Evolutionary conservation across 2,329 filamentous ascomycete species (phyloP).

Genomic region (Microdochium bolleyi): DNA sequence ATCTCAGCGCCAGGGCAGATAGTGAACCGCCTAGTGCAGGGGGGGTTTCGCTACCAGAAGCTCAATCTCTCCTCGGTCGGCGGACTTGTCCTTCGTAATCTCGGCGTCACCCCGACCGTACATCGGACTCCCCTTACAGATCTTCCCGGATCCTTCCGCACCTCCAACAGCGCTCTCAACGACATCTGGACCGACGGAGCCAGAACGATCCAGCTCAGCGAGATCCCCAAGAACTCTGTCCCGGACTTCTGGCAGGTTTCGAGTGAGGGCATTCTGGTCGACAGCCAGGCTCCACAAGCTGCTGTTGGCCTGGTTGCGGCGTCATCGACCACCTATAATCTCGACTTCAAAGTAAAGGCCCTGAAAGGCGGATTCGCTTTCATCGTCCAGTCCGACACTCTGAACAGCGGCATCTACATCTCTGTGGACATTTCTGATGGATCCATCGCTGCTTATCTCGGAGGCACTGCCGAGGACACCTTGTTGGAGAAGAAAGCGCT

Average conservation of each 20-base stretch:
- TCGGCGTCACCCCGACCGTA: conserved; percentile 17
- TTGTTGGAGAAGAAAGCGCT: not conserved
- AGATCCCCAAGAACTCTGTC: conserved; percentile 15
- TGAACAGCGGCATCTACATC: conserved; percentile 20
- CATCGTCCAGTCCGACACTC: conserved; percentile 18
- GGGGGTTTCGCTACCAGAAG: conserved; percentile 26
- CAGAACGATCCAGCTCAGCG: conserved; percentile 20
- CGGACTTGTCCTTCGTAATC: conserved; percentile 12
- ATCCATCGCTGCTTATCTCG: conserved; percentile 7
- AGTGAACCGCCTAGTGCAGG: conserved; percentile 25
- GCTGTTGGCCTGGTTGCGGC: conserved; percentile 8
- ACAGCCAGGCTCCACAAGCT: conserved; percentile 16
- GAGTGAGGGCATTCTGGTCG: conserved; percentile 16
- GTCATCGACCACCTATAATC: conserved; percentile 11
- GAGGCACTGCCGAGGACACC: conserved; percentile 4
- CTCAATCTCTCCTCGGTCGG: conserved; percentile 22
- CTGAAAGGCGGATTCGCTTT: conserved; percentile 18
- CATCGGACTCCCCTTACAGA: conserved; percentile 13
- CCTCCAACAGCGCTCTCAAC: conserved; percentile 17
- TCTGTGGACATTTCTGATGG: conserved; percentile 10
- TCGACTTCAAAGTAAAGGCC: conserved; percentile 18
- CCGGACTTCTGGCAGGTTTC: conserved; percentile 18
- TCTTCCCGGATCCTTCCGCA: conserved; percentile 18
- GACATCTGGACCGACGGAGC: conserved; percentile 21
- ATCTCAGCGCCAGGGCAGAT: conserved; percentile 13